Conservation (phyloP, 495 filamentous ascomycete genomes). For the Neurospora sp. region DNA sequence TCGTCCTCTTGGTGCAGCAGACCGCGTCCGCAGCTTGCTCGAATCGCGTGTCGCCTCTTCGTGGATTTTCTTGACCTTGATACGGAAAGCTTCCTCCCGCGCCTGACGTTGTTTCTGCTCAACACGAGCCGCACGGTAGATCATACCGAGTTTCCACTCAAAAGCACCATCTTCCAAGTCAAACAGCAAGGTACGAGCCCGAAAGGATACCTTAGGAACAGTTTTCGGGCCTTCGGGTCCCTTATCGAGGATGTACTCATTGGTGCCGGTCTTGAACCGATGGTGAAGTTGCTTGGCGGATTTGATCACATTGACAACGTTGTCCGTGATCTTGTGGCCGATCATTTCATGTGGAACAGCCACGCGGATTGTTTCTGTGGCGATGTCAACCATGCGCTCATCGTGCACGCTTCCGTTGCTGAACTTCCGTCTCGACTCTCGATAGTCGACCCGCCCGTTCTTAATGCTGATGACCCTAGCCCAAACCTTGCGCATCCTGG, state of each 20-base stretch:
- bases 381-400: constrained; percentile 77
- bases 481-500: constrained; percentile 73
- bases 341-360: constrained; percentile 92
- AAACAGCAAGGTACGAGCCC: constrained; percentile 71
- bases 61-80: constrained; percentile 76
- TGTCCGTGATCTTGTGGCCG: constrained; percentile 84
- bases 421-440: constrained; percentile 59
- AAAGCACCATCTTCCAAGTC: constrained; percentile 94
- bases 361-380: constrained; percentile 73
- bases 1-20: constrained; percentile 36
- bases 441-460: constrained; percentile 64
- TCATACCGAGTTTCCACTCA: constrained; percentile 90
- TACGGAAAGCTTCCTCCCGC: constrained; percentile 75
- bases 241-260: constrained; percentile 78
- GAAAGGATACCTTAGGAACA: constrained; percentile 72
- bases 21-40: constrained; percentile 35
- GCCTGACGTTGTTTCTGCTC: constrained; percentile 85
- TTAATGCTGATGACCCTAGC: constrained; percentile 76
- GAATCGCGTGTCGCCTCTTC: constrained; percentile 49
- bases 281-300: constrained; percentile 82
- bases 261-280: constrained; percentile 73
- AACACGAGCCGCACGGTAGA: constrained; percentile 76
- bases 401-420: constrained; percentile 47
- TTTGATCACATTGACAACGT: constrained; percentile 78
- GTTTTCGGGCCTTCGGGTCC: constrained; percentile 72